These are phyloP conservation scores for Calonectria hongkongensis DNA, from an alignment of 2,329 filamentous ascomycete species.

Conservation along the genomic window DNA sequence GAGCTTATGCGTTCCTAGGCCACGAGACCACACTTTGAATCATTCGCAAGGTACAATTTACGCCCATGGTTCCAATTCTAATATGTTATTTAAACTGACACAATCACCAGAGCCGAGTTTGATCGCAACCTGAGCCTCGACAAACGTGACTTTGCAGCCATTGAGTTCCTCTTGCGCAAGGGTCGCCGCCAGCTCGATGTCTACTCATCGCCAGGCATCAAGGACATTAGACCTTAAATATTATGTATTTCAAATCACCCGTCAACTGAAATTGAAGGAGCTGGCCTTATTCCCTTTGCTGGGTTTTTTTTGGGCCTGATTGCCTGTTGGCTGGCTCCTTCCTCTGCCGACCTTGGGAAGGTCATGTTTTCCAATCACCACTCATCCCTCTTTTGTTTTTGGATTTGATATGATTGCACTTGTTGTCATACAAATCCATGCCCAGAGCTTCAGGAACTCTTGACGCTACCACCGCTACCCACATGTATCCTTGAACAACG, in stretches of 20 bases:
- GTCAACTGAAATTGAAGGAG: background rate
- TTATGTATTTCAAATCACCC: too few relatives aligned
- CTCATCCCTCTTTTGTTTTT: background rate
- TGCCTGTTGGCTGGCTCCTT: background rate
- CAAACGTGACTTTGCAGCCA: conserved; percentile 89
- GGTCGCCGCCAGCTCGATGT: conserved; percentile 87
- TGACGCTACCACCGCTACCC: conserved; percentile 20
- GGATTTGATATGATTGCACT: conserved; percentile 10
- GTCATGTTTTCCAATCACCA: background rate
- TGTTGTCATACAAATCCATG: conserved; percentile 18
- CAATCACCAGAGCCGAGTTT: conserved; percentile 81
- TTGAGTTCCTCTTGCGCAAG: conserved; percentile 90
- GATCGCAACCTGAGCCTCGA: conserved; percentile 79
- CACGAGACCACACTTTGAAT: conserved; percentile 76
- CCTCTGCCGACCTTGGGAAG: conserved; percentile 21
- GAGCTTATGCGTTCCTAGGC: conserved; percentile 63
- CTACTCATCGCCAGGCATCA: conserved; percentile 87
- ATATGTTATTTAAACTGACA: conserved; percentile 26
- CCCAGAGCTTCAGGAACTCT: conserved; percentile 10
- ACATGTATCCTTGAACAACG: conserved; percentile 48
- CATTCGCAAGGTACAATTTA: conserved; percentile 75
- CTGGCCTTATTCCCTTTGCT: background rate
- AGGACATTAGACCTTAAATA: conserved; percentile 76
- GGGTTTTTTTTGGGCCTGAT: conserved; percentile 10
- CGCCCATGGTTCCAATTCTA: background rate